Evolutionary conservation across 139 green algal genomes (phyloP), one percentile per base, ranked within the genome.

Genomic region (Chlamydomonas schloesseri): DNA sequence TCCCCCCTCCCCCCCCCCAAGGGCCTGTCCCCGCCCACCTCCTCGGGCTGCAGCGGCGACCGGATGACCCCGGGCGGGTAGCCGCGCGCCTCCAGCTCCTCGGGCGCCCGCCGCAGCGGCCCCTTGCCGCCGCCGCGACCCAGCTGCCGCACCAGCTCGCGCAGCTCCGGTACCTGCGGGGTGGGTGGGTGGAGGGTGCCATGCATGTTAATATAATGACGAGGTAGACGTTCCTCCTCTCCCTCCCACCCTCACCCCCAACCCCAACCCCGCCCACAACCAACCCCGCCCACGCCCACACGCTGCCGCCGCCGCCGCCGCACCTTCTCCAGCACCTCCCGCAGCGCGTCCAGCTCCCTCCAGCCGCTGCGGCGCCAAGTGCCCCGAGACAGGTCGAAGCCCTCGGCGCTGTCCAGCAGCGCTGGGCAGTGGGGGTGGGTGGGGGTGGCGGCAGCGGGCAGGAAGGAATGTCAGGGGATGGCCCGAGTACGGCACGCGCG

Each of bases 281-380:
- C n/a, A n/a, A n/a, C n/a, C n/a, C n/a, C n/a, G n/a, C n/a, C n/a
- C n/a, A n/a, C n/a, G n/a, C n/a, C n/a, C n/a, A n/a, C n/a, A n/a
- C n/a, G n/a, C n/a, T n/a, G n/a, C n/a, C n/a, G n/a, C n/a, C n/a
- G n/a, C n/a, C n/a, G n/a, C n/a, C n/a, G n/a, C n/a, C 55, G 3
- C 20, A 24, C 18, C 55, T 62, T 62, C 75, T 37, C 14, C 67
- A 57, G 17, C 53, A 86, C 84, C 84, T 90, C 90, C 20, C 94
- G 57, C 73, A 98, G 89, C 2, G 90, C 79, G 47, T 94, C 90
- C 57, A 98, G 89, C 88, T 98, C 95, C 42, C 86, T 57, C 96
- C 96, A 98, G 23, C 96, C 96, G 1, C 77, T 92, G 37, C 93
- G 81, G 55, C 92, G 89, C 96, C 96, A 99, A 13, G 95, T 87